phyloP scores from a whole-genome alignment of 306 rosid species.

The Rubus parviflorus region DNA sequence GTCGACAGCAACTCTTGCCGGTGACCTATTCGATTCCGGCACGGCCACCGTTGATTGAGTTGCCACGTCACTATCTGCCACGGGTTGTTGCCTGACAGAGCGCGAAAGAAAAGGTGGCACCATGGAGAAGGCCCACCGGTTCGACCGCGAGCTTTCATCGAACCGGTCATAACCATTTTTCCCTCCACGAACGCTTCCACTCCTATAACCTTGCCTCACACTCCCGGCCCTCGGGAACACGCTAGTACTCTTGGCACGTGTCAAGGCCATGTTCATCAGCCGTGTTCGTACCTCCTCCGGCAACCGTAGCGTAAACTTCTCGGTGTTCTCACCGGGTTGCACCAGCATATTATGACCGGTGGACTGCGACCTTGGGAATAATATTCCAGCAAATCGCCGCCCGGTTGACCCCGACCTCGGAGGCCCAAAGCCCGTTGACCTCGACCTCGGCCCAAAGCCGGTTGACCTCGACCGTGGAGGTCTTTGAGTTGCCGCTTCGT shows the following conservation, averaged over 20 bases:
- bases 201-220: slow-evolving; percentile 50
- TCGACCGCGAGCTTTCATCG: slow-evolving; percentile 20
- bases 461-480: slow-evolving; percentile 41
- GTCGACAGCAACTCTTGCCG: slow-evolving; percentile 5
- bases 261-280: slow-evolving; percentile 48
- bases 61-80: background rate
- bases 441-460: slow-evolving; percentile 39
- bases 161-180: slow-evolving; percentile 21
- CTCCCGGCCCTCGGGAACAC: slow-evolving; percentile 55
- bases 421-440: slow-evolving; percentile 38
- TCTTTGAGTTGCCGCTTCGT: slow-evolving; percentile 17
- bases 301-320: slow-evolving; percentile 67
- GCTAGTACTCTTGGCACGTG: slow-evolving; percentile 40
- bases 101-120: slow-evolving; percentile 38
- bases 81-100: slow-evolving; percentile 24
- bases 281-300: slow-evolving; percentile 69
- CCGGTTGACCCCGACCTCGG: slow-evolving; percentile 16
- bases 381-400: background rate
- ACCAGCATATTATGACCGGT: slow-evolving; percentile 46
- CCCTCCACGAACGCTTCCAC: slow-evolving; percentile 42
- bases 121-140: slow-evolving; percentile 40
- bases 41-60: background rate
- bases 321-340: slow-evolving; percentile 43
- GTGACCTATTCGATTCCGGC: slow-evolving; percentile 8
- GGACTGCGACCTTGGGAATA: slow-evolving; percentile 25